phyloP scores from a whole-genome alignment of 129 eudicot genomes.

The Oenanthe sinensis region DNA sequence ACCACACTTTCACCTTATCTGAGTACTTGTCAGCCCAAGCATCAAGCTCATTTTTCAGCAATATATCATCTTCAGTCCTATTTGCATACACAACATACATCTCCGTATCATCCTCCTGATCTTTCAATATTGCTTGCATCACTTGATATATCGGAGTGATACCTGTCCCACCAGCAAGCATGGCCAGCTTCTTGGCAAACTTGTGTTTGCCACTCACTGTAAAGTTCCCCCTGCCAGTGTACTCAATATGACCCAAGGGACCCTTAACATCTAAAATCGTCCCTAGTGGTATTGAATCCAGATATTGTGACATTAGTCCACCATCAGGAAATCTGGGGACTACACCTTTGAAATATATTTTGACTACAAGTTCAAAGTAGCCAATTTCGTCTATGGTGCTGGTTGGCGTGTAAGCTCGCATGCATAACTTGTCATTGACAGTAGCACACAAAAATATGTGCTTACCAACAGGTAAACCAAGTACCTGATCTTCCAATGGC shows the following conservation, averaged over 20 bases:
- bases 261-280: slow-evolving; percentile 60
- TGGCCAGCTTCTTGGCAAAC: slow-evolving; percentile 65
- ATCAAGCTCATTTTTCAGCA: slow-evolving; percentile 73
- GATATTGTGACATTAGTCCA: slow-evolving; percentile 71
- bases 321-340: slow-evolving; percentile 84
- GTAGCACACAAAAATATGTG: slow-evolving; percentile 79
- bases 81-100: slow-evolving; percentile 89
- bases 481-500: slow-evolving; percentile 54
- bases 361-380: slow-evolving; percentile 72
- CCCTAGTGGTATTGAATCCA: slow-evolving; percentile 54
- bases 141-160: slow-evolving; percentile 90
- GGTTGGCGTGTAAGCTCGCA: slow-evolving; percentile 93
- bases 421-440: slow-evolving; percentile 67
- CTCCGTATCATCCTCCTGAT: slow-evolving; percentile 76
- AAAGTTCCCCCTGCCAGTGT: slow-evolving; percentile 66
- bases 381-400: slow-evolving; percentile 62
- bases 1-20: slow-evolving; percentile 83
- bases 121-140: slow-evolving; percentile 81
- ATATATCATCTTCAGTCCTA: slow-evolving; percentile 87
- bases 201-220: slow-evolving; percentile 57
- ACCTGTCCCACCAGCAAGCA: slow-evolving; percentile 95
- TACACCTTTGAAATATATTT: slow-evolving; percentile 60
- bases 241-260: slow-evolving; percentile 93
- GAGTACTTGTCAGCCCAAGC: slow-evolving; percentile 50
- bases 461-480: slow-evolving; percentile 83